Percentiles rank a stretch among this genome's conserved stretches.
These are phyloP conservation scores for Fusarium luffae DNA, from an alignment of 2,329 filamentous ascomycete species.

Conservation along the genomic window DNA sequence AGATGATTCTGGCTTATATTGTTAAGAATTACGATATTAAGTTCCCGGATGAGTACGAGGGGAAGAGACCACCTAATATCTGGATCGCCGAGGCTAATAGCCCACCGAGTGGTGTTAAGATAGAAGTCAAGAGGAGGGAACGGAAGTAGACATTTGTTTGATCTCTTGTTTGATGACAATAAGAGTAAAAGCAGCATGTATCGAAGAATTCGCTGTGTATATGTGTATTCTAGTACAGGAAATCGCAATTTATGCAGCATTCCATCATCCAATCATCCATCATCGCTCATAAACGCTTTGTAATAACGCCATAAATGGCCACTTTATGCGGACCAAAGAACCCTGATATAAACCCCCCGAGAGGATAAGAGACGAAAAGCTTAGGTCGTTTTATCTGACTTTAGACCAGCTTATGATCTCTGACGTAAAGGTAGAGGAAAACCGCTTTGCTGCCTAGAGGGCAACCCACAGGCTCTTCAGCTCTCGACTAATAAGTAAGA, in stretches of 20 bases:
- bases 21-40: conserved; percentile 38
- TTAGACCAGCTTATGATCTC: neutral
- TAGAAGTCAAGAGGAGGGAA: conserved; percentile 33
- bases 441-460: too few relatives aligned
- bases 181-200: neutral
- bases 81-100: conserved; percentile 39
- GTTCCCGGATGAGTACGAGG: conserved; percentile 36
- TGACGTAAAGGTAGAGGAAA: too few relatives aligned
- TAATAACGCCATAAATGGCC: neutral
- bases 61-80: conserved; percentile 32
- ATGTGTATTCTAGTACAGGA: neutral
- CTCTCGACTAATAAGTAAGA: too few relatives aligned
- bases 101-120: conserved; percentile 32
- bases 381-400: neutral
- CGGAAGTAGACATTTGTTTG: neutral
- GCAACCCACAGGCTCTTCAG: too few relatives aligned
- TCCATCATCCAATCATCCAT: neutral
- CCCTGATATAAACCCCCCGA: neutral
- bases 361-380: neutral
- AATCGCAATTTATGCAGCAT: neutral
- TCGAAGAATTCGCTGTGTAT: neutral
- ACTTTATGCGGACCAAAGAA: neutral
- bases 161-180: neutral
- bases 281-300: neutral
- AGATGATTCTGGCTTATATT: conserved; percentile 46